These are phyloP conservation scores for Sporothrix humicola DNA, from an alignment of 2,329 filamentous ascomycete genomes.

Conservation along the genomic window DNA sequence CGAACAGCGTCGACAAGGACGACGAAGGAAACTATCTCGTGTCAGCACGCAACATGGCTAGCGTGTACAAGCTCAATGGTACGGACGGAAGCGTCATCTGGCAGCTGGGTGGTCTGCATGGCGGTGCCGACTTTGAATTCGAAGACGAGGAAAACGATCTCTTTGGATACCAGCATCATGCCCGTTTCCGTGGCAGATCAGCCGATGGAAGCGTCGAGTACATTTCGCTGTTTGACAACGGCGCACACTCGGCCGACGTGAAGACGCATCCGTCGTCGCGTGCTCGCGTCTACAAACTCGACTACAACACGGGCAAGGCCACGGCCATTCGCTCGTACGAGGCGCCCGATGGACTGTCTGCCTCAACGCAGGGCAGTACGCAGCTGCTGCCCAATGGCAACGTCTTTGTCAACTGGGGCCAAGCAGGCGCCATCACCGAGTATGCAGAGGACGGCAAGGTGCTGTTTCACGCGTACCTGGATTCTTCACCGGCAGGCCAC, in stretches of 20 bases:
- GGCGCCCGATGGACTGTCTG: conserved; percentile 42
- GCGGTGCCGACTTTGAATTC: conserved; percentile 54
- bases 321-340: conserved; percentile 42
- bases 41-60: conserved; percentile 54
- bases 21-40: conserved; percentile 58
- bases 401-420: conserved; percentile 54
- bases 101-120: conserved; percentile 51
- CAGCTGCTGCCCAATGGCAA: conserved; percentile 44
- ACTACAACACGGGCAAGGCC: conserved; percentile 29
- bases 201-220: conserved; percentile 50
- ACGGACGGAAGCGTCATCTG: conserved; percentile 50
- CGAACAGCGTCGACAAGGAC: conserved; percentile 62
- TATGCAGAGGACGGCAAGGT: conserved; percentile 48
- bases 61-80: conserved; percentile 12
- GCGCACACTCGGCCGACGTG: conserved; percentile 38
- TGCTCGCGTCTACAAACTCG: conserved; percentile 39
- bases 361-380: conserved; percentile 47
- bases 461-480: conserved; percentile 46
- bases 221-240: conserved; percentile 57
- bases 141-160: conserved; percentile 44
- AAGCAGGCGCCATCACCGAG: conserved; percentile 54
- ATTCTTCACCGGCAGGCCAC: conserved; percentile 39
- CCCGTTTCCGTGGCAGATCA: conserved; percentile 47
- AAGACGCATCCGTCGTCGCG: conserved; percentile 39
- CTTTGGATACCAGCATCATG: conserved; percentile 58